phyloP scores from a whole-genome alignment of 371 early-diverging fungal species.

The Mortierella sp. region DNA sequence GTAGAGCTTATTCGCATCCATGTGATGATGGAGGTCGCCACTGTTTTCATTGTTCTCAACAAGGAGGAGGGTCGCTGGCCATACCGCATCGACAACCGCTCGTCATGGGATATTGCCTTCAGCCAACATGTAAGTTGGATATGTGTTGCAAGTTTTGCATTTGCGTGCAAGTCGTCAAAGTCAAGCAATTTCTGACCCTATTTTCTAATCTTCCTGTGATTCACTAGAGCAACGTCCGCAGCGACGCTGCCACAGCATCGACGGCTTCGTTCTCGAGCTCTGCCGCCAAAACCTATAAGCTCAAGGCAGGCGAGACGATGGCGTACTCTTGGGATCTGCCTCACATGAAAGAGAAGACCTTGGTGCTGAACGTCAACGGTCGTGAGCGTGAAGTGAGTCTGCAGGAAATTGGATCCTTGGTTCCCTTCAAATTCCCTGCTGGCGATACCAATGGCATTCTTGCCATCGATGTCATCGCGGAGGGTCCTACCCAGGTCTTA shows the following conservation, averaged over 20 bases:
- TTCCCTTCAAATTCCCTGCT: constrained; percentile 86
- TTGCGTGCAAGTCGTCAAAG: neutral
- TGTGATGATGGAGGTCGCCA: constrained; percentile 87
- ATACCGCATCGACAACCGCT: constrained; percentile 90
- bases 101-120: constrained; percentile 82
- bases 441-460: constrained; percentile 65
- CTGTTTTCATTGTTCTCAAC: constrained; percentile 88
- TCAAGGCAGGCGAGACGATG: constrained; percentile 75
- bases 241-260: constrained; percentile 33
- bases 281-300: constrained; percentile 63
- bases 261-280: constrained; percentile 42
- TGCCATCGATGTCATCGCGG: constrained; percentile 89
- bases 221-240: constrained; percentile 33
- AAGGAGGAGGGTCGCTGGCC: constrained; percentile 93
- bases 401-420: constrained; percentile 91
- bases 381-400: constrained; percentile 84
- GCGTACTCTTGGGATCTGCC: constrained; percentile 98
- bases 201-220: too few relatives aligned
- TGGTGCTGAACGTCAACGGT: constrained; percentile 82
- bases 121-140: constrained; percentile 77
- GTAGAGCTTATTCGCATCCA: constrained; percentile 84
- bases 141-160: too few relatives aligned
- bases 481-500: constrained; percentile 88
- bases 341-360: constrained; percentile 78
- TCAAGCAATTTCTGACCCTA: neutral